Conservation (phyloP, 2,329 filamentous ascomycete genomes). For the Ambrosiella beaveri region DNA sequence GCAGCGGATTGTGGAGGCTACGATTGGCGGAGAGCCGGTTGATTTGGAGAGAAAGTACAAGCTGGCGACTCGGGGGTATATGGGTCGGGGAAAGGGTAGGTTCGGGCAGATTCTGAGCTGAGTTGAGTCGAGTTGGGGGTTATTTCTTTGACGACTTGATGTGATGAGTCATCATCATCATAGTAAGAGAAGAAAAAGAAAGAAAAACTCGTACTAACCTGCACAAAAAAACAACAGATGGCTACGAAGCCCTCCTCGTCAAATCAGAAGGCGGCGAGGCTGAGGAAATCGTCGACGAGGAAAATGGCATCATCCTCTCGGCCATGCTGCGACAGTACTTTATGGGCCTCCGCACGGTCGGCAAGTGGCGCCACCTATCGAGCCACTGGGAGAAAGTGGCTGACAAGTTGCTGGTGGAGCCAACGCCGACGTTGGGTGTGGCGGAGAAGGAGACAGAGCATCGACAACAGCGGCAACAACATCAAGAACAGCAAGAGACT, state of each 20-base stretch:
- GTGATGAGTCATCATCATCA: too few species aligned
- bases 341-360: conserved; percentile 65
- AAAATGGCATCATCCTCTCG: conserved; percentile 73
- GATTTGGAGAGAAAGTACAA: conserved; percentile 49
- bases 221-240: conserved; percentile 32
- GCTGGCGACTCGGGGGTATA: conserved; percentile 70
- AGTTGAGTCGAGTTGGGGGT: background rate
- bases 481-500: conserved; percentile 10
- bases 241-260: conserved; percentile 60
- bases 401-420: conserved; percentile 19
- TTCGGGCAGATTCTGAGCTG: background rate
- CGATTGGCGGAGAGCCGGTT: conserved; percentile 43
- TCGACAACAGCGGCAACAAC: conserved; percentile 5
- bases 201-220: background rate
- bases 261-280: conserved; percentile 58
- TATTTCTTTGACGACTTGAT: too few species aligned
- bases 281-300: conserved; percentile 66
- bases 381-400: conserved; percentile 53
- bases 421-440: conserved; percentile 14
- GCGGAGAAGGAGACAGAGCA: conserved; percentile 21
- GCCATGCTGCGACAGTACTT: conserved; percentile 84
- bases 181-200: too few species aligned
- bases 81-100: conserved; percentile 58
- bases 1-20: conserved; percentile 44
- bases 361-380: conserved; percentile 60